Base-by-base conservation (phyloP, 2,329 filamentous ascomycete species). In the Rutstroemia sp. region DNA sequence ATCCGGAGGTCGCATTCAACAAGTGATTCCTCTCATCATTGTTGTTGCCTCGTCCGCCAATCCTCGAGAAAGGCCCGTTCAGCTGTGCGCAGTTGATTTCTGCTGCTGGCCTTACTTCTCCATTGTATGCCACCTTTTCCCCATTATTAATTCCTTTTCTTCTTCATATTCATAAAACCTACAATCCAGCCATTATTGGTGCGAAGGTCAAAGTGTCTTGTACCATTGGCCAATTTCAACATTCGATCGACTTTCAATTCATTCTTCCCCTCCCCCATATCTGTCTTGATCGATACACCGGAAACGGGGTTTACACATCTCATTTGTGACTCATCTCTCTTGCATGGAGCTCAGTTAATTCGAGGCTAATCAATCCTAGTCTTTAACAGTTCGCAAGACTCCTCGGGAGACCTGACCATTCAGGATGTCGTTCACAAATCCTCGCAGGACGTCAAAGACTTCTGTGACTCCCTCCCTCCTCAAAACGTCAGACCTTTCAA, bases 391-490 rank as follows among this genome's bases (percentile, higher is more conserved):
- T 60, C 58, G 56, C 58, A 56, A 49, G 23, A 38, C 44, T 41
- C 56, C 34, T 49, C 27, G 57, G 55, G 38, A 57, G 54, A 53
- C 61, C 61, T 62, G 58, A 45, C 63, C 63, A 64, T 63, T 63
- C 67, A 68, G 41, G 54, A 70, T 70, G 68, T 67, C 68, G 53
- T 66, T 64, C 60, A 62, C 50, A 56, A 60, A 70, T 58, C 68
- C 67, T 57, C 68, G 67, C 61, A 63, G 67, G 58, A 67, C 64
- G 68, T 67, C 66, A 70, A 70, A 69, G 67, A 65, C 67, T 61
- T 70, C 72, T 69, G 70, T 75, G 73, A 74, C 73, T 75, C 73
- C 71, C 64, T 67, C 72, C 60, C 72, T 71, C 60, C 72, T 73
- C 61, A 72, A 70, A 68, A 68, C 69, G 64, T 67, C 67, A 67